Evolutionary conservation across 1,139 yeast species (phyloP), one percentile per base, ranked within the genome.

Genomic region (Blastobotrys serpentis): DNA sequence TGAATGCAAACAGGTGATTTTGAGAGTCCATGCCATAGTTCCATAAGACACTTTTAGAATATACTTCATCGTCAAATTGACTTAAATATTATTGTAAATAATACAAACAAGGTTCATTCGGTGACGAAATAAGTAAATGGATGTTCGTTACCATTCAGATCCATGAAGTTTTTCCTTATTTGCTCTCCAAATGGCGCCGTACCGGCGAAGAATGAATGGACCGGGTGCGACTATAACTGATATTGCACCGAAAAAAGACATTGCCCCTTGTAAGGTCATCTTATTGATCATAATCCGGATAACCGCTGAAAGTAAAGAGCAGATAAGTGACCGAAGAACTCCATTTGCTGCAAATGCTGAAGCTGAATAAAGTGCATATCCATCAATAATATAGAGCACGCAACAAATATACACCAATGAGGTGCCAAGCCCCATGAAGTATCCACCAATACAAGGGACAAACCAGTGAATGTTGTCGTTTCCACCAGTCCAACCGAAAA

Each of bases 331-430:
- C 55, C 84, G 70, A 54, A 72, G 70, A 49, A 78, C 66, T 16
- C 72, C 77, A 55, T 77, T 78, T 23, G 77, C 74, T 0, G 82
- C 82, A 59, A 76, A 77, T 1, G 76, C 81, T 5, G 83, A 77
- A 0, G 83, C 84, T 57, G 76, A 63, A 56, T 70, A 72, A 44
- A 29, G 32, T 92, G 13, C n/a, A 29, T 29, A 29, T 7, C 32
- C 32, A 29, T 29, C 32, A 14, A 29, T 29, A 29, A 29, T 29
- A 11, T 29, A 29, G 13, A 29, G 32, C 87, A 26, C 94, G 92
- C 66, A 81, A 86, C 2, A 86, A 66, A 73, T 81, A 74, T 36
- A 86, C 75, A 62, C 85, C 82, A 65, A 85, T 86, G 50, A 80
- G 73, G 62, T 86, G 73, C 40, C 81, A 78, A 13, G 86, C 70